A percentile compares a stretch with the other conserved stretches of the same genome.
Conservation (phyloP, 2,329 filamentous ascomycete genomes). For the Talaromyces sp. region DNA sequence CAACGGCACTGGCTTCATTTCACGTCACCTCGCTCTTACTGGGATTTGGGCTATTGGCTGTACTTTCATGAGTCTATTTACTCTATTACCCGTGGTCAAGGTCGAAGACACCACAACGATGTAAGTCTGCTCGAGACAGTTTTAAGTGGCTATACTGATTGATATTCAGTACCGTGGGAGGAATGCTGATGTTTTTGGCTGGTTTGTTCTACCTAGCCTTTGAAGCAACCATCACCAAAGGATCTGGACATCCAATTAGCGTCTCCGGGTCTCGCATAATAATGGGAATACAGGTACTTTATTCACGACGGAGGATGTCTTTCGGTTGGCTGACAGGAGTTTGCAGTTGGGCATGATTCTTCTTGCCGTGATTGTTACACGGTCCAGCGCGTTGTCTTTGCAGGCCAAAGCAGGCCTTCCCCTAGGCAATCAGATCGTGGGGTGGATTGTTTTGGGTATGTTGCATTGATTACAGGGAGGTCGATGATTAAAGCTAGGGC, state of each 20-base stretch:
- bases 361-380: constrained; percentile 79
- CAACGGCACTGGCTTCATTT: constrained; percentile 70
- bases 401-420: constrained; percentile 83
- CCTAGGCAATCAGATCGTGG: constrained; percentile 79
- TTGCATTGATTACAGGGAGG: constrained; percentile 22
- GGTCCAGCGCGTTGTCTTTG: constrained; percentile 77
- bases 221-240: constrained; percentile 60
- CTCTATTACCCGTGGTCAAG: constrained; percentile 81
- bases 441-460: constrained; percentile 72
- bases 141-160: constrained; percentile 11
- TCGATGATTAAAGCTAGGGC: constrained; percentile 16
- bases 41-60: constrained; percentile 73
- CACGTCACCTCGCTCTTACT: constrained; percentile 60
- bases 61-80: constrained; percentile 82
- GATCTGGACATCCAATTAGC: constrained; percentile 31
- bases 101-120: constrained; percentile 71
- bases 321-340: constrained; percentile 4
- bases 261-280: constrained; percentile 39
- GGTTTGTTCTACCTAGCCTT: constrained; percentile 76
- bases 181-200: constrained; percentile 69
- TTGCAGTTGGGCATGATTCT: constrained; percentile 68
- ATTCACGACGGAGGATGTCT: neutral
- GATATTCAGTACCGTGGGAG: constrained; percentile 63
- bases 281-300: constrained; percentile 44
- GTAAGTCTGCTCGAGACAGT: constrained; percentile 42